These are phyloP conservation scores for Neonectria punicea DNA, from an alignment of 2,329 filamentous ascomycete genomes.

Conservation along the genomic window DNA sequence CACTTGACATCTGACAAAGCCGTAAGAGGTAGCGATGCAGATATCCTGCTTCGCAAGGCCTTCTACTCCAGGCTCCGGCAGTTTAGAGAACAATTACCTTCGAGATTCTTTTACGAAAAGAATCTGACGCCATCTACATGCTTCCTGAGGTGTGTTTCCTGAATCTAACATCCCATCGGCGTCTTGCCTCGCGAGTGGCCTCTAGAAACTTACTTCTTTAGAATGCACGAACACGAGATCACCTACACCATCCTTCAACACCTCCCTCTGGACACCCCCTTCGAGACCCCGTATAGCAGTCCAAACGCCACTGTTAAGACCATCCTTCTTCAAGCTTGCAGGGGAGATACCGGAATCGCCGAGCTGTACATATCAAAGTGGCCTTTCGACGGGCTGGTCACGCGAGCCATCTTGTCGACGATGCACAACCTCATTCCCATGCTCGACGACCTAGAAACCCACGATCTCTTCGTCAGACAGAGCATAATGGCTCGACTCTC, in stretches of 20 bases:
- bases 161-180: background rate
- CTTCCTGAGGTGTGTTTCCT: constrained; percentile 1
- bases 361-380: background rate
- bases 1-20: background rate
- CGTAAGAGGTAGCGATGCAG: background rate
- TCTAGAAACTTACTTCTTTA: background rate
- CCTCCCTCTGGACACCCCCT: background rate
- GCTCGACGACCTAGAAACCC: background rate
- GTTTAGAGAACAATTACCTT: background rate
- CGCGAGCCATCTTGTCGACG: background rate
- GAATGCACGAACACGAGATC: constrained; percentile 8
- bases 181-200: background rate
- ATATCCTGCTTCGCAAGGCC: background rate
- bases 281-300: background rate
- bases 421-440: background rate
- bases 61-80: background rate
- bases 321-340: background rate
- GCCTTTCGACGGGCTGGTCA: background rate
- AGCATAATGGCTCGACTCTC: background rate
- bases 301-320: background rate
- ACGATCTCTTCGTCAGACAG: background rate
- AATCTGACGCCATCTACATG: background rate
- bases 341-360: background rate
- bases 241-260: background rate
- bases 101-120: background rate